These are phyloP conservation scores for Agaricus subrufescens DNA, from an alignment of 768 basidiomycete species.

Conservation along the genomic window DNA sequence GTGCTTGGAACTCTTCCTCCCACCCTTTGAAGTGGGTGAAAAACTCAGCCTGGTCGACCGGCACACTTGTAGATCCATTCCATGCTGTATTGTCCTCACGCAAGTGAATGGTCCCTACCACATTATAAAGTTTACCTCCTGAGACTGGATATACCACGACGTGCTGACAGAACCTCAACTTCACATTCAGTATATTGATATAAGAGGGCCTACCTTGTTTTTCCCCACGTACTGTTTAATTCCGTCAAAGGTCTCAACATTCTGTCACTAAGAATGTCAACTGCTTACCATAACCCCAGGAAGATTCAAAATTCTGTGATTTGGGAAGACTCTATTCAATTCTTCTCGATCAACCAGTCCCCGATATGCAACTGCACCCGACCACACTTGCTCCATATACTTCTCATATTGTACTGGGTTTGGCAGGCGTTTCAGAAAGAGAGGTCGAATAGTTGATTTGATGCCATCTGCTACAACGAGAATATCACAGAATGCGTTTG, in stretches of 20 bases:
- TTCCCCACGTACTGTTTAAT: conserved; percentile 17
- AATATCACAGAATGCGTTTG: conserved; percentile 25
- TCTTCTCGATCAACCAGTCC: conserved; percentile 24
- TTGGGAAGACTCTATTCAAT: conserved; percentile 17
- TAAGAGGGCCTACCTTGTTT: conserved; percentile 14
- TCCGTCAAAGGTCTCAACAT: neutral
- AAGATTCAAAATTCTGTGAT: conserved; percentile 17
- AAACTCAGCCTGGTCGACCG: conserved; percentile 12
- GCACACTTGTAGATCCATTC: conserved; percentile 13
- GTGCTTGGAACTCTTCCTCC: conserved; percentile 14
- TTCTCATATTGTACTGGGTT: neutral
- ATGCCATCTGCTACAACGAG: conserved; percentile 25
- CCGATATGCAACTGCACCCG: conserved; percentile 30
- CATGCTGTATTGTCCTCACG: conserved; percentile 11
- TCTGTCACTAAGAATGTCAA: neutral
- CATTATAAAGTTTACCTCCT: conserved; percentile 41
- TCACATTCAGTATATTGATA: neutral
- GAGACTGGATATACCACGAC: conserved; percentile 45
- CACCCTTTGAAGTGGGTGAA: conserved; percentile 10
- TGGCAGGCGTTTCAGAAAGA: conserved; percentile 6
- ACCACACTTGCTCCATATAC: conserved; percentile 29
- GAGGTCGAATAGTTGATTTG: conserved; percentile 17
- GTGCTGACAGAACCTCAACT: conserved; percentile 24
- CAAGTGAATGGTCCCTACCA: conserved; percentile 33
- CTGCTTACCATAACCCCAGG: conserved; percentile 12